Percentiles rank a stretch among this genome's conserved stretches.
These are phyloP conservation scores for Ogataea neopini DNA, from an alignment of 805 yeast species.

Conservation along the genomic window DNA sequence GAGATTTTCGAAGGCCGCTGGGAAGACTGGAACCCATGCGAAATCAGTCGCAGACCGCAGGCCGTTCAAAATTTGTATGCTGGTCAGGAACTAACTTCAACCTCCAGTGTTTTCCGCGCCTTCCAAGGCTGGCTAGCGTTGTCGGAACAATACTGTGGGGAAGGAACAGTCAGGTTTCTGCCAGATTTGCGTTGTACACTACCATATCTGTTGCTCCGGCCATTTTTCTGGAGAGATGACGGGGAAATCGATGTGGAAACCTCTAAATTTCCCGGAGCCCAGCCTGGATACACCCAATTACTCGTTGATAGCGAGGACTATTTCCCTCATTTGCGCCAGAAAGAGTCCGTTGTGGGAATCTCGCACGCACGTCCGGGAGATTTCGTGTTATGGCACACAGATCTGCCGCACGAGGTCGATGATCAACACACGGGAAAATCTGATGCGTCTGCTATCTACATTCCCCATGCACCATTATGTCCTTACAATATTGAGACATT, in stretches of 20 bases:
- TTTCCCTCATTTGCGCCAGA: constrained; percentile 40
- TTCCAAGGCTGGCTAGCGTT: constrained; percentile 48
- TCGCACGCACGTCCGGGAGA: constrained; percentile 35
- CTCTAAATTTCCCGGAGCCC: constrained; percentile 38
- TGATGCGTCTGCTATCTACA: constrained; percentile 41
- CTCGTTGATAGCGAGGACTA: constrained; percentile 18
- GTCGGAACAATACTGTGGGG: constrained; percentile 36
- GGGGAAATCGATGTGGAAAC: constrained; percentile 34
- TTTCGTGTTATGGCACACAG: constrained; percentile 46
- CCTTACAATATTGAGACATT: constrained; percentile 13
- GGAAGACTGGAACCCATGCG: constrained; percentile 45
- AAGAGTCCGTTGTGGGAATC: constrained; percentile 34
- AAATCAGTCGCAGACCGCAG: constrained; percentile 35
- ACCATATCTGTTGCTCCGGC: constrained; percentile 42
- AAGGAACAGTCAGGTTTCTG: constrained; percentile 41
- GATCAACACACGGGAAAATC: constrained; percentile 34
- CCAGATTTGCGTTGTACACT: constrained; percentile 40
- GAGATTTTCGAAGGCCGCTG: constrained; percentile 41
- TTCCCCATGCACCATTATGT: constrained; percentile 39
- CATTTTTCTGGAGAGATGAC: constrained; percentile 39
- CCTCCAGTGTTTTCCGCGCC: constrained; percentile 34
- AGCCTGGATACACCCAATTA: constrained; percentile 40
- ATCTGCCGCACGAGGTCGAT: constrained; percentile 43
- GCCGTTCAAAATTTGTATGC: constrained; percentile 39
- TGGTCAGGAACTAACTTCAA: constrained; percentile 6